These are phyloP conservation scores for Paracoccidioides lutzii DNA, from an alignment of 2,329 filamentous ascomycete genomes.

Conservation along the genomic window DNA sequence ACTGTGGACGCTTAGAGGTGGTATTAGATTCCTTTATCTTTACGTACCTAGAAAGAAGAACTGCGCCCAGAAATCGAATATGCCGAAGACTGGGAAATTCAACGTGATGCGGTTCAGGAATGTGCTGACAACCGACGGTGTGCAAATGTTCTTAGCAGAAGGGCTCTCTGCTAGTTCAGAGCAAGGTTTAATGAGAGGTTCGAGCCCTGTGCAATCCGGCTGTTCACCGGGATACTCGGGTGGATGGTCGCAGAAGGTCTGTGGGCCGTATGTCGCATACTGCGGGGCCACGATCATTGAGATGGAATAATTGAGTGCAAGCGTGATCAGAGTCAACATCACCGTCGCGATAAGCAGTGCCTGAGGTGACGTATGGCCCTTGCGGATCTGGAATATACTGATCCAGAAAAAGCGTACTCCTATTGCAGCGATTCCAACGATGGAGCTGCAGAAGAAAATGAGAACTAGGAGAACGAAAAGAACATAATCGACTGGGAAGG, in stretches of 20 bases:
- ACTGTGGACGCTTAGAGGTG: neutral
- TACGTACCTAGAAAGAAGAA: slow-evolving; percentile 64
- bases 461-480: slow-evolving; percentile 75
- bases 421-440: slow-evolving; percentile 71
- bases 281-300: slow-evolving; percentile 92
- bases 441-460: slow-evolving; percentile 76
- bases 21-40: neutral
- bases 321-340: slow-evolving; percentile 73
- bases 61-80: slow-evolving; percentile 90
- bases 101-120: slow-evolving; percentile 86
- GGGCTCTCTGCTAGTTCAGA: slow-evolving; percentile 60
- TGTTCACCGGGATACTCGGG: slow-evolving; percentile 49
- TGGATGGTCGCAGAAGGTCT: slow-evolving; percentile 77
- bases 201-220: slow-evolving; percentile 59
- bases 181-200: slow-evolving; percentile 64
- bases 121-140: slow-evolving; percentile 77
- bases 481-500: slow-evolving; percentile 85
- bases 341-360: slow-evolving; percentile 83
- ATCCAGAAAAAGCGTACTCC: slow-evolving; percentile 97
- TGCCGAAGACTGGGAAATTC: slow-evolving; percentile 91
- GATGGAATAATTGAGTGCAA: slow-evolving; percentile 86
- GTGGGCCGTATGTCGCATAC: slow-evolving; percentile 85
- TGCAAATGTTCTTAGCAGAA: slow-evolving; percentile 72
- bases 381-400: slow-evolving; percentile 78
- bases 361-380: slow-evolving; percentile 79